Evolutionary conservation across 139 green algal genomes (phyloP), one percentile per base, ranked within the genome.

Genomic region (Astrephomene gubernaculifera): DNA sequence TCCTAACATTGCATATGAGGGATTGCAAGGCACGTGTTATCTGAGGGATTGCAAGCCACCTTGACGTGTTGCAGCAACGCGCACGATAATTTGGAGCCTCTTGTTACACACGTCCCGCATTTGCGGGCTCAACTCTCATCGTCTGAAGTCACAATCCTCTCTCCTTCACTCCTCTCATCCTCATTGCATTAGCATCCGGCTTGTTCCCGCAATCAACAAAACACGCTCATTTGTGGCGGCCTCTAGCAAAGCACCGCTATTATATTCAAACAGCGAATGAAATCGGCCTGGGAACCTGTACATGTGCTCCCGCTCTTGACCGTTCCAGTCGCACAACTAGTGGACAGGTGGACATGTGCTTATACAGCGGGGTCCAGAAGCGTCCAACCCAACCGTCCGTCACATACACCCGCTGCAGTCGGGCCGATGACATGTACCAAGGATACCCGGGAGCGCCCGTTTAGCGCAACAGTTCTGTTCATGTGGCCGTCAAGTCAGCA

Each of bases 281-380:
- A 75, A 75, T 38, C 68, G 68, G 68, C 68, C 24, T 54, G 52
- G 22, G 27, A 45, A 21, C 68, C 68, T 75, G 21, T 33, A 36
- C 68, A 54, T 75, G 68, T 4, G 8, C 4, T n/a, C n/a, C n/a
- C n/a, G n/a, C n/a, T n/a, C n/a, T n/a, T n/a, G n/a, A n/a, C 61
- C 8, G 45, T 3, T 19, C 44, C 68, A 75, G 22, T 22, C 38
- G 68, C 68, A 75, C 61, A 69, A 69, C 61, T 41, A 57, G 33
- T 54, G 68, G 41, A 39, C 38, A 35, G 12, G 25, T 67, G 45
- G 45, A 80, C 71, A 80, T 70, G 29, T 80, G 45, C 71, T 80
- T 80, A 65, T 65, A 33, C 71, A 80, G 71, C 71, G 71, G 49
- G 29, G 71, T 49, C 71, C 71, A 65, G 31, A 49, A 24, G 19